Evolutionary conservation across 352 stramenopile genomes (phyloP).

Genomic region (Blastocystis sp.): DNA sequence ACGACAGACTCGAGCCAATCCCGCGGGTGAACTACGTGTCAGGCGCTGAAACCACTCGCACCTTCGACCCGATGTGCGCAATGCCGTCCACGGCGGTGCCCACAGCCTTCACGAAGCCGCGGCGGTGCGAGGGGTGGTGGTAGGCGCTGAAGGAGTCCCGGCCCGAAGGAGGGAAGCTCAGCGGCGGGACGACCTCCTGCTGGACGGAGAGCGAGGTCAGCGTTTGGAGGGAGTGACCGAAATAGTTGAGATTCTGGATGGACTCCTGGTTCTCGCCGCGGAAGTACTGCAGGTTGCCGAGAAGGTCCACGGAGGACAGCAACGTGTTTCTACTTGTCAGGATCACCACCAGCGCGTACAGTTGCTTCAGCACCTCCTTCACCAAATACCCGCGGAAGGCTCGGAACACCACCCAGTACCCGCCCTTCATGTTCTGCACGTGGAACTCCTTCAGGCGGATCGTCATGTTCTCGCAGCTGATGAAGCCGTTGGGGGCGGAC

Average conservation of each 20-base stretch:
- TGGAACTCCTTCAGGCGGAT: slow-evolving; percentile 36
- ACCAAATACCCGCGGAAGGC: slow-evolving; percentile 58
- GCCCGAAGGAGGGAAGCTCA: neutral
- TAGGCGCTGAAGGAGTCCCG: neutral
- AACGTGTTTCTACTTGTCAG: slow-evolving; percentile 6
- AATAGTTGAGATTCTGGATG: slow-evolving; percentile 61
- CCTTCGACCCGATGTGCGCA: slow-evolving; percentile 29
- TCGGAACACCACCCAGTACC: slow-evolving; percentile 26
- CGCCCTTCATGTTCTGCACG: slow-evolving; percentile 19
- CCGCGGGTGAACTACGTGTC: slow-evolving; percentile 19
- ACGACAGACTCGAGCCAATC: slow-evolving; percentile 17
- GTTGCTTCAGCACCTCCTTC: slow-evolving; percentile 49
- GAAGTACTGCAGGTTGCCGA: slow-evolving; percentile 64
- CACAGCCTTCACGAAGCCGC: neutral
- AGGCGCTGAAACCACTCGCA: neutral
- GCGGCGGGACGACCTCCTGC: neutral
- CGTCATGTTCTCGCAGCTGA: slow-evolving; percentile 64
- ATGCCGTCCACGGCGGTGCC: slow-evolving; percentile 34
- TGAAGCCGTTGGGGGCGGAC: neutral
- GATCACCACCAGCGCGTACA: neutral
- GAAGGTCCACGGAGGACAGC: slow-evolving; percentile 42
- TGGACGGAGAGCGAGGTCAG: slow-evolving; percentile 2
- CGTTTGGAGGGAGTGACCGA: slow-evolving; percentile 31
- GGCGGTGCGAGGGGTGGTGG: neutral
- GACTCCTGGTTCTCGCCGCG: slow-evolving; percentile 23